A percentile compares a stretch with the other conserved stretches of the same genome.
These are phyloP conservation scores for Sphaerulina vaccinii DNA, from an alignment of 2,329 filamentous ascomycete species.

Conservation along the genomic window DNA sequence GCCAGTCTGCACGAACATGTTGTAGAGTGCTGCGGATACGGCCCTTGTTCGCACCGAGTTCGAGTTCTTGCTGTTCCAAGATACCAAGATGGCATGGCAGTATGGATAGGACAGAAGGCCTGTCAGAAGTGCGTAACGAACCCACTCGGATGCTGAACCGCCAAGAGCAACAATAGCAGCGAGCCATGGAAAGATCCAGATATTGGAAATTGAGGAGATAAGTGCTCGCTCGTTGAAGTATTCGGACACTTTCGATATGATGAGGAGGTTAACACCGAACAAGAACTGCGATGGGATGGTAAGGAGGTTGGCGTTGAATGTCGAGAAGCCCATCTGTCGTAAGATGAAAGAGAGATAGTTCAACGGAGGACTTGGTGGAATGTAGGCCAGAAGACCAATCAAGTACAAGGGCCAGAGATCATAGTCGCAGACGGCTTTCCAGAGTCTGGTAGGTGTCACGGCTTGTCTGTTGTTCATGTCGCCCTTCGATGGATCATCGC, in stretches of 20 bases:
- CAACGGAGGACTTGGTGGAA: constrained; percentile 52
- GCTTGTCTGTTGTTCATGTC: constrained; percentile 61
- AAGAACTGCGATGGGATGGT: constrained; percentile 50
- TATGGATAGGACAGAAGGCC: constrained; percentile 46
- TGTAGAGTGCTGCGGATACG: constrained; percentile 45
- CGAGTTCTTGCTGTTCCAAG: constrained; percentile 44
- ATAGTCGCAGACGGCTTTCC: constrained; percentile 26
- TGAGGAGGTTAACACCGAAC: constrained; percentile 41
- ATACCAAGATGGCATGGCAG: constrained; percentile 46
- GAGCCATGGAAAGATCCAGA: constrained; percentile 61
- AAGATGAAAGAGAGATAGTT: constrained; percentile 56
- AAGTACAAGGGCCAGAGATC: constrained; percentile 44
- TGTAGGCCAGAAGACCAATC: constrained; percentile 39
- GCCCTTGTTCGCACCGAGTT: constrained; percentile 46
- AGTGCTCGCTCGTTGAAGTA: constrained; percentile 54
- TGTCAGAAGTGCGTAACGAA: constrained; percentile 40
- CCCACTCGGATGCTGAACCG: constrained; percentile 38
- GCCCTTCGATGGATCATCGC: constrained; percentile 57
- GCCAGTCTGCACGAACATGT: constrained; percentile 44
- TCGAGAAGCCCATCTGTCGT: constrained; percentile 39
- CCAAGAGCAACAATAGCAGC: constrained; percentile 46
- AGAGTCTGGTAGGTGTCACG: constrained; percentile 45
- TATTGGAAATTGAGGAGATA: constrained; percentile 42
- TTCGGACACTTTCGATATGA: constrained; percentile 52
- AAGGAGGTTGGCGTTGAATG: constrained; percentile 63